A percentile compares a stretch with the other conserved stretches of the same genome.
Evolutionary conservation across 441 rosid species (phyloP).

Genomic region (Erysimum cheiri): DNA sequence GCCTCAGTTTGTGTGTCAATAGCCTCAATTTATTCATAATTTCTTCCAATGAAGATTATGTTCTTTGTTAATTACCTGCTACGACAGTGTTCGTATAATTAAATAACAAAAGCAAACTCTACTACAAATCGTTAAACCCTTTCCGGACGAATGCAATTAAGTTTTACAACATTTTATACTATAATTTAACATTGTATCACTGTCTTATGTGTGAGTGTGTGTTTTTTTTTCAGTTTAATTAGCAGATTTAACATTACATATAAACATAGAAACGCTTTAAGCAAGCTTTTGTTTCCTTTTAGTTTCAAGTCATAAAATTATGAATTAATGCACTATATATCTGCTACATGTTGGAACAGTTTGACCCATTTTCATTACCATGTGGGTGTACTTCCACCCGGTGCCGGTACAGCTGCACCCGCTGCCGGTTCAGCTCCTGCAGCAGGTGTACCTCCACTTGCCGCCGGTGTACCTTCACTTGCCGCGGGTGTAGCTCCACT

Average conservation of each 20-base stretch:
- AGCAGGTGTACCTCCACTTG: neutral
- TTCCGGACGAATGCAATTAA: slow-evolving; percentile 16
- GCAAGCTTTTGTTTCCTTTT: neutral
- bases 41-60: neutral
- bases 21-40: neutral
- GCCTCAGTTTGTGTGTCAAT: neutral
- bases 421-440: neutral
- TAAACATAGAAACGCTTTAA: neutral
- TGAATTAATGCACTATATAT: neutral
- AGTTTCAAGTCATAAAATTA: slow-evolving; percentile 1
- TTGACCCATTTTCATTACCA: neutral
- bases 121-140: slow-evolving; percentile 18
- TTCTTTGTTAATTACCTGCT: slow-evolving; percentile 1
- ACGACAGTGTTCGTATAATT: neutral
- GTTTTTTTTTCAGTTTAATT: neutral
- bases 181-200: neutral
- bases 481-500: neutral
- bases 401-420: neutral
- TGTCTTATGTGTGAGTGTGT: neutral
- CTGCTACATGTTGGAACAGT: neutral
- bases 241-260: neutral
- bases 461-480: neutral
- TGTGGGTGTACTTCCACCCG: neutral
- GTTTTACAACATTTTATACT: neutral
- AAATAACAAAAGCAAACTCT: neutral